Evolutionary conservation across 192 early-diverging fungal genomes (phyloP), one percentile per base, ranked within the genome.

Genomic region (Entomortierella chlamydospora): DNA sequence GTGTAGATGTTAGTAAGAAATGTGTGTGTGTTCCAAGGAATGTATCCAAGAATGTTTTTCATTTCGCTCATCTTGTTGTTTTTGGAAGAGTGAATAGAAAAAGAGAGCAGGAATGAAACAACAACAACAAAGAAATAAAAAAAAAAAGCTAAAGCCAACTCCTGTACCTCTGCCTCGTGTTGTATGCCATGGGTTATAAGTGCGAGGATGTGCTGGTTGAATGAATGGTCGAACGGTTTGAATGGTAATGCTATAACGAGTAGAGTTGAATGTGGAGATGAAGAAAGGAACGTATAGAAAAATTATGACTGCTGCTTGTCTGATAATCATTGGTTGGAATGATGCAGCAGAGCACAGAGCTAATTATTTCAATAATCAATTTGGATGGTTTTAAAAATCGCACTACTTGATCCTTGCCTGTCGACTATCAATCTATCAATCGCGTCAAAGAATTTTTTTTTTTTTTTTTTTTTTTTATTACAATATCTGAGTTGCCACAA

Each of bases 171-270:
- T 61, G 59, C 42, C 59, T 26, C 23, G 37, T 61, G 23, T 45
- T 61, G 42, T 45, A 61, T 8, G 59, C 59, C 59, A 61, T 61
- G 59, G n/a, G 30, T 8, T 58, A 54, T 29, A 54, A 15, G 26
- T 25, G 28, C 2, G n/a, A 13, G 5, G 18, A 9, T 54, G 8
- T 25, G 3, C 26, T 29, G 26, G 4, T 54, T 23, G 26, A 4
- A 29, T 54, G 23, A 54, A 29, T 37, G 10, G 34, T 37, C 34
- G 34, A 37, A 37, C 10, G 34, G 4, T 37, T 37, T n/a, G n/a
- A n/a, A n/a, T n/a, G n/a, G n/a, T n/a, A n/a, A n/a, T n/a, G n/a
- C n/a, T 20, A 20, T 47, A 20, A 18, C 45, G n/a, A 23, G 20
- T 12, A 23, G 50, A 9, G 50, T 8, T 47, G 45, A 47, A 18